A percentile compares a stretch with the other conserved stretches of the same genome.
These are phyloP conservation scores for Glycine latifolia DNA, from an alignment of 306 rosid species.

Conservation along the genomic window DNA sequence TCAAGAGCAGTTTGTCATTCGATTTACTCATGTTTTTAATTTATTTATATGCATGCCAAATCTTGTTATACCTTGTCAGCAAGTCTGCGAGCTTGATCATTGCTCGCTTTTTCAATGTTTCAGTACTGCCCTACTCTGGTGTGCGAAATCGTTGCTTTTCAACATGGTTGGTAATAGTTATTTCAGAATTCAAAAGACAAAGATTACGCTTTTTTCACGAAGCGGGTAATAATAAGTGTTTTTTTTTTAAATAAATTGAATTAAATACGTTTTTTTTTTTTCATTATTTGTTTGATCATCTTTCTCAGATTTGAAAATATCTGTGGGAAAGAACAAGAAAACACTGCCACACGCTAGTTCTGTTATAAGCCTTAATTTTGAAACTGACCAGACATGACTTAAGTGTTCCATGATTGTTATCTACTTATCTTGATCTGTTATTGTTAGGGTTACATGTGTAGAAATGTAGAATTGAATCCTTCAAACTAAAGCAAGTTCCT, in stretches of 20 bases:
- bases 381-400: not conserved
- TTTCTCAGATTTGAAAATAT: not conserved
- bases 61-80: constrained; percentile 36
- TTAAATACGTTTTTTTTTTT: not conserved
- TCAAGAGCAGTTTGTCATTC: constrained; percentile 54
- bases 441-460: constrained; percentile 22
- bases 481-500: not conserved
- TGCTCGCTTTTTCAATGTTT: constrained; percentile 28
- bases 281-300: not conserved
- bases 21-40: constrained; percentile 40
- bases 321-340: not conserved
- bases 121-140: constrained; percentile 6
- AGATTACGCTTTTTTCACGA: not conserved
- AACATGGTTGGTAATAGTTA: not conserved
- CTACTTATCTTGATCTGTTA: not conserved
- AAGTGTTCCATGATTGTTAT: constrained; percentile 4
- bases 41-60: constrained; percentile 40
- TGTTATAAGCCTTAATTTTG: constrained; percentile 14
- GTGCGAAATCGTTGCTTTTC: constrained; percentile 1
- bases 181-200: not conserved
- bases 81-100: constrained; percentile 33
- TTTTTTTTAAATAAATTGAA: not conserved
- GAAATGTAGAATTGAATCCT: constrained; percentile 4
- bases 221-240: not conserved
- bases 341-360: not conserved